Base-by-base conservation (phyloP, 306 rosid species). In the Lathyrus tuberosus region DNA sequence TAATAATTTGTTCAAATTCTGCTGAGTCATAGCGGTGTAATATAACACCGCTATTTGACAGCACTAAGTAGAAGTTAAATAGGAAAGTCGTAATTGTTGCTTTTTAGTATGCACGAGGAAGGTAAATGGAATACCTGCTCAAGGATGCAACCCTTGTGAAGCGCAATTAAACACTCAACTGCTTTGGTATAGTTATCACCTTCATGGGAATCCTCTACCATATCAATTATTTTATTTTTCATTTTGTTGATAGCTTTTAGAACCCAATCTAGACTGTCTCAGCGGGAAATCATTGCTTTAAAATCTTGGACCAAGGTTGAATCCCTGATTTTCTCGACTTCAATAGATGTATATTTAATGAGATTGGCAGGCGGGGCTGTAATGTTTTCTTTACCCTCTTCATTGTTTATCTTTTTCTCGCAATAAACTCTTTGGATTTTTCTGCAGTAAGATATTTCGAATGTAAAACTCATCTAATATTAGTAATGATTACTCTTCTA, bases 141-240 rank as follows among this genome's bases (percentile, higher is more conserved):
- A 57, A 81, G 76, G 24, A 93, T 76, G 80, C 97, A 93, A 69
- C 87, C 98, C 77, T 88, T 90, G 52, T 97, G 97, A 74, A 93
- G 94, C 49, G 82, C 86, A 31, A 73, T 67, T 67, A 93, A 82
- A 71, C 81, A 85, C 53, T 84, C 91, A n/a, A 79, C 22, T 37
- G 89, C 94, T 76, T 82, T 86, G 35, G 86, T 63, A 80, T 81
- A 86, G 47, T 83, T 85, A 79, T 93, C 90, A 5, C 96, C 86
- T 54, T 85, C 76, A n/a, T 47, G 68, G 17, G 97, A 90, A 70
- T 88, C 86, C 84, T 86, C 87, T 26, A 88, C 78, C 14, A 93
- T 75, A 76, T 82, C 79, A 40, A 75, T 71, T 84, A 88, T 88
- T 78, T 83, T 90, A 70, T 80, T 75, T 49, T 77, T 75, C 98